A percentile compares a stretch with the other conserved stretches of the same genome.
These are phyloP conservation scores for Metschnikowia matae DNA, from an alignment of 805 yeast genomes.

Conservation along the genomic window DNA sequence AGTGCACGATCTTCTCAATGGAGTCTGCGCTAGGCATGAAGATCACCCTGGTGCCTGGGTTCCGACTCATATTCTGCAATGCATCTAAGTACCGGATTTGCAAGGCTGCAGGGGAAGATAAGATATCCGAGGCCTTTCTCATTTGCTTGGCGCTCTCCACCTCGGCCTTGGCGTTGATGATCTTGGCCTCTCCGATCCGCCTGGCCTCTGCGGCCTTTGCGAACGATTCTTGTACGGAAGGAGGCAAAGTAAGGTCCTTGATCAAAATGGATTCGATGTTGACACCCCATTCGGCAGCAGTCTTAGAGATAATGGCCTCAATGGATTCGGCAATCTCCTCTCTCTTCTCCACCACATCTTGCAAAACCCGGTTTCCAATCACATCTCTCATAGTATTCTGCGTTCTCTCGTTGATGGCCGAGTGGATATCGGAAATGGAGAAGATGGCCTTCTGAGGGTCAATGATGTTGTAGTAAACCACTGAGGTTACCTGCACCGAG, in stretches of 20 bases:
- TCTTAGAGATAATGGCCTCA: slow-evolving; percentile 54
- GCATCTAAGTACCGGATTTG: slow-evolving; percentile 76
- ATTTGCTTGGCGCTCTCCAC: slow-evolving; percentile 71
- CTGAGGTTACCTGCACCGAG: slow-evolving; percentile 57
- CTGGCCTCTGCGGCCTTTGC: slow-evolving; percentile 74
- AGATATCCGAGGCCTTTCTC: slow-evolving; percentile 75
- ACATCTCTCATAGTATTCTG: slow-evolving; percentile 73
- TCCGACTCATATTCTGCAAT: slow-evolving; percentile 67
- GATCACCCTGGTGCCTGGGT: slow-evolving; percentile 61
- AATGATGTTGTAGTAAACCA: slow-evolving; percentile 60
- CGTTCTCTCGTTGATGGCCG: slow-evolving; percentile 61
- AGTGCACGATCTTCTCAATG: slow-evolving; percentile 36
- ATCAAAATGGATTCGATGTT: slow-evolving; percentile 62
- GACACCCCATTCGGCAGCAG: slow-evolving; percentile 71
- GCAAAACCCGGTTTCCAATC: slow-evolving; percentile 59
- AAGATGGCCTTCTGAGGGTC: slow-evolving; percentile 66
- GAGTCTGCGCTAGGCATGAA: slow-evolving; percentile 60
- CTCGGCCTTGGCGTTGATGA: slow-evolving; percentile 70
- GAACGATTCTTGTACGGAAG: slow-evolving; percentile 53
- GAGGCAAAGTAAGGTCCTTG: slow-evolving; percentile 58
- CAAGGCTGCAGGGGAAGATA: slow-evolving; percentile 73
- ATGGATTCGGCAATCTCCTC: slow-evolving; percentile 65
- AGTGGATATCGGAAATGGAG: slow-evolving; percentile 50
- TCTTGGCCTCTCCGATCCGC: slow-evolving; percentile 72
- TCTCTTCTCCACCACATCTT: slow-evolving; percentile 69